Base-by-base conservation (phyloP, 495 filamentous ascomycete genomes). In the Pyrenopolyporus hunteri region DNA sequence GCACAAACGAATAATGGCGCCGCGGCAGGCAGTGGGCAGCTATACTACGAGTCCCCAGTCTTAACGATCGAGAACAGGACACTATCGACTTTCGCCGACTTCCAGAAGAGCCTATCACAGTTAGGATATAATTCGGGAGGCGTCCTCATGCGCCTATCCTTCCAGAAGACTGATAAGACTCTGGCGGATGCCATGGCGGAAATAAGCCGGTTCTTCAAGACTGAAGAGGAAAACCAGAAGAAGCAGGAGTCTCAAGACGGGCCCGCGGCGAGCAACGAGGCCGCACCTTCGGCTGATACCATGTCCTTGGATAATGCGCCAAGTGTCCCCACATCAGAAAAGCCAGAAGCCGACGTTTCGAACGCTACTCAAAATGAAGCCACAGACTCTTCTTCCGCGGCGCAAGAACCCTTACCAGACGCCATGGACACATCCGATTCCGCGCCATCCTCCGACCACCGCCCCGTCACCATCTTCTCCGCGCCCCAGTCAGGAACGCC, bases 21-120 rank as follows among this genome's bases (percentile, higher is more conserved):
- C 3, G 69, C 78, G 14, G 85, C 82, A n/a, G 78, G 86, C 33
- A 75, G 70, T 35, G 94, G 93, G 8, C 83, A 92, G 66, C 69
- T 98, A 43, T 88, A 87, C 70, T 95, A 95, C 65, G 90, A 97
- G 75, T 88, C 83, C 43, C 94, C 94, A 0, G 85, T 90, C n/a
- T 68, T 97, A 31, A 85, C 89, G 48, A 82, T 96, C 45, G 83
- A 96, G 78, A 89, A 86, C 8, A 81, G 90, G 54, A 90, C 93
- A 58, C 72, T 94, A 8, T 83, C 85, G 5, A 85, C 79, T 0
- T 88, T 97, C 65, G 80, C 79, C 13, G 93, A 96, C 67, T 73
- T 97, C 46, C 90, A 96, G 70, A 93, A 93, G 77, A 91, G 89
- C 0, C 71, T 98, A 22, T 85, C 85, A n/a, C 89, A 96, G 66